phyloP scores from a whole-genome alignment of 306 rosid species.

The Datisca glomerata region DNA sequence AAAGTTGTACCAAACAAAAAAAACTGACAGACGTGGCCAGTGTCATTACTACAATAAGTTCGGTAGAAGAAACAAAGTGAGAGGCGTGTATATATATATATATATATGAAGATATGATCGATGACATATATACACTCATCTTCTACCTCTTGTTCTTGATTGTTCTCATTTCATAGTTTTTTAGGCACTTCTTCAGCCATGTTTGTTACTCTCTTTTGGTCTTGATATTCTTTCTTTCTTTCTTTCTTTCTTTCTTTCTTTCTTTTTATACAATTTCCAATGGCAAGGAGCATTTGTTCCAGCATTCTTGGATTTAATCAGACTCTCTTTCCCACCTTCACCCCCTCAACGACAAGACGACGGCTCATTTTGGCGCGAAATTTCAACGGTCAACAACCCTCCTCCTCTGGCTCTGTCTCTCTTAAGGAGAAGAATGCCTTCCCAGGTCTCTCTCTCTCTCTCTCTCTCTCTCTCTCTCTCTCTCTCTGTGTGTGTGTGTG shows the following conservation, averaged over 20 bases:
- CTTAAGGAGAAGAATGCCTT: constrained; percentile 17
- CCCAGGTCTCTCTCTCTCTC: constrained; percentile 22
- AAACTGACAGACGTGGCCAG: too few species aligned
- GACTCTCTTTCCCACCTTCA: constrained; percentile 6
- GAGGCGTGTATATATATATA: too few species aligned
- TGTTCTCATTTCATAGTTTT: too few species aligned
- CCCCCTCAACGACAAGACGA: constrained; percentile 14
- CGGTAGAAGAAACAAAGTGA: too few species aligned
- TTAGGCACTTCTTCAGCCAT: too few species aligned
- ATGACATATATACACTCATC: too few species aligned
- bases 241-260: neutral
- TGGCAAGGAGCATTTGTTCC: constrained; percentile 20
- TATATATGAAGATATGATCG: too few species aligned
- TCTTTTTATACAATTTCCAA: neutral
- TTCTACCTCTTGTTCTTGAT: too few species aligned
- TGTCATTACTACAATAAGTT: too few species aligned
- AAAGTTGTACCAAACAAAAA: too few species aligned
- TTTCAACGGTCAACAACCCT: constrained; percentile 23
- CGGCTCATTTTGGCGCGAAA: constrained; percentile 27
- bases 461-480: constrained; percentile 2
- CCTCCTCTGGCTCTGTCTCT: constrained; percentile 18
- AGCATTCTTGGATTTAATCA: constrained; percentile 9
- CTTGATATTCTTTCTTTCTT: too few species aligned
- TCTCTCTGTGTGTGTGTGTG: neutral
- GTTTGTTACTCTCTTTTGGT: too few species aligned